Evolutionary conservation across 179 eudicot species (phyloP), one percentile per base, ranked within the genome.

Genomic region (Corrigiola litoralis): DNA sequence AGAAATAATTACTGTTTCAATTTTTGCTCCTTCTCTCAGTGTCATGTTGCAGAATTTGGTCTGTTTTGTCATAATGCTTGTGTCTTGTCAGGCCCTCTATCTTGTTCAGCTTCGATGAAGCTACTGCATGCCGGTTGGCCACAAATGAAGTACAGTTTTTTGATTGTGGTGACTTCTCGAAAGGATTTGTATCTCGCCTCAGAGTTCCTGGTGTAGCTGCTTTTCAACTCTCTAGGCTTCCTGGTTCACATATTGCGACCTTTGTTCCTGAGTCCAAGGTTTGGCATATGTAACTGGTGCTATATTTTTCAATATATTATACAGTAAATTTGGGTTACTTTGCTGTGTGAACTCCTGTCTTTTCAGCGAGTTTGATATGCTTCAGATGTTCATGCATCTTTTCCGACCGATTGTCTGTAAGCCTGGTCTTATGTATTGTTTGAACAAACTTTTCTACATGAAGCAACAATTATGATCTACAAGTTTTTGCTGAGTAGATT

Each of bases 181-280:
- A 83, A 81, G 95, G 99, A 72, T 68, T 84, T 68, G 71, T 72
- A 25, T 68, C 85, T 72, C 81, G 94, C 58, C 77, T 85, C 34
- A 88, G 80, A 82, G 65, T 90, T 73, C 95, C 92, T 63, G 90
- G 96, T 60, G 78, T 94, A 68, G 90, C 96, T 75, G 88, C 89
- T 24, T 45, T 82, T 32, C 94, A 88, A 77, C 85, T 94, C 61
- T 88, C 99, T 33, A 88, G 77, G 77, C 74, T 47, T 38, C 88
- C 95, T 32, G 90, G 97, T 50, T 78, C 94, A 66, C 82, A 86
- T 71, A 80, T 94, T 68, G 99, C 99, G n/a, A 82, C 80, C 10
- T 94, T 81, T 80, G 86, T 90, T 83, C 89, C 99, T 55, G 99
- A 94, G 75, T 81, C 96, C 29, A 88, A 90, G 99, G 99, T 94